Conservation (phyloP, 192 early-diverging fungal species). For the Mortierella claussenii region DNA sequence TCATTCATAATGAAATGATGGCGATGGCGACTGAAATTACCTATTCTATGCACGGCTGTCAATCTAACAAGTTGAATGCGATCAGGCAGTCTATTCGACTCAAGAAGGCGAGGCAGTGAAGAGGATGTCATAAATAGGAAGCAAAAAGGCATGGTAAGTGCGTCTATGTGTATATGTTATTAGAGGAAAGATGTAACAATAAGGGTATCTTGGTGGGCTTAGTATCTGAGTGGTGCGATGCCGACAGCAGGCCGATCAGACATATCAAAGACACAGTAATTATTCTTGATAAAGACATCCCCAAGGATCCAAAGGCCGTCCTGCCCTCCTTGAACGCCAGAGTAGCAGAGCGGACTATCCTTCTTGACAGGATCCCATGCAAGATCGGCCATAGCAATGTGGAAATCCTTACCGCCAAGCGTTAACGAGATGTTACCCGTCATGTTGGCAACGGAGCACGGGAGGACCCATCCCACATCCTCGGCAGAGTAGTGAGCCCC, state of each 20-base stretch:
- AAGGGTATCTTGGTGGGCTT: neutral
- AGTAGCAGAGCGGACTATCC: slow-evolving; percentile 5
- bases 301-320: slow-evolving; percentile 61
- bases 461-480: slow-evolving; percentile 9
- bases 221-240: slow-evolving; percentile 59
- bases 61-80: no score
- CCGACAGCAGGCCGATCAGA: slow-evolving; percentile 58
- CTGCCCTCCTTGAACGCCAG: slow-evolving; percentile 39
- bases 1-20: no score
- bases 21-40: no score
- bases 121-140: neutral
- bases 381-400: slow-evolving; percentile 42
- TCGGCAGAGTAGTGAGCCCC: slow-evolving; percentile 6
- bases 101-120: no score
- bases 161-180: neutral
- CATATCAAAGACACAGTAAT: slow-evolving; percentile 71
- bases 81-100: no score
- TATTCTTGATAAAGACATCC: slow-evolving; percentile 72
- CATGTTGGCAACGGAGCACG: slow-evolving; percentile 9
- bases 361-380: slow-evolving; percentile 20
- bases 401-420: slow-evolving; percentile 43
- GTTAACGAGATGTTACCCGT: slow-evolving; percentile 31
- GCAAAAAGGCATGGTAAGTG: neutral
- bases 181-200: neutral
- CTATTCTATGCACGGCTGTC: no score